Base-by-base conservation (phyloP, 306 rosid species). In the Spatholobus suberectus region DNA sequence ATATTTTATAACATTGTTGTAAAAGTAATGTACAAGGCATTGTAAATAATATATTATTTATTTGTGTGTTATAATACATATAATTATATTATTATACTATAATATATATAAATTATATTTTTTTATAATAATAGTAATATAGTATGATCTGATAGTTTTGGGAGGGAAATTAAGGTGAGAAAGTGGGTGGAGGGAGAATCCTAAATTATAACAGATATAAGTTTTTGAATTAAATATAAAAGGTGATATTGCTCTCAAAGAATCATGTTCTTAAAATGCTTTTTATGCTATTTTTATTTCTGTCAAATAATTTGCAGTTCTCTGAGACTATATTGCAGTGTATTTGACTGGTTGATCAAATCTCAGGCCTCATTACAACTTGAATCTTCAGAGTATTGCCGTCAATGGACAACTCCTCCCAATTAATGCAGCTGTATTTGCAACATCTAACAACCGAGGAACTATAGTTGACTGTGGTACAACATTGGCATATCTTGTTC, bases 381-480 rank as follows among this genome's bases (percentile, higher is more conserved):
- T 96, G 82, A 85, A 93, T 87, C 92, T 96, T 62, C 89, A 89
- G 88, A 92, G 94, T 88, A 92, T 96, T 77, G 74, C 92, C 89
- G 98, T 95, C 63, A 90, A 88, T 57, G 98, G 97, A 70, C 90
- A 92, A 88, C 41, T 69, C 20, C 89, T 95, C 85, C 76, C 98
- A n/a, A 90, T 95, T 67, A 92, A 95, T 83, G 76, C 90, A 77
- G 83, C 90, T 43, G 98, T 86, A 40, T 95, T 95, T 87, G 86
- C 90, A 43, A 89, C 96, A 70, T 89, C 97, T 44, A 83, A 41
- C 76, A 82, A 89, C 78, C 85, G 90, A 62, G 99, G 99, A 81
- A 93, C 99, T 41, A 95, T 93, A 86, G 88, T 95, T 72, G 98
- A 95, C 81, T 85, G 94, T 9, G 98, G 99, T 76, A 95, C 99